A percentile compares a stretch with the other conserved stretches of the same genome.
phyloP scores from a whole-genome alignment of 768 basidiomycete genomes.

The Amylocystis lapponica region DNA sequence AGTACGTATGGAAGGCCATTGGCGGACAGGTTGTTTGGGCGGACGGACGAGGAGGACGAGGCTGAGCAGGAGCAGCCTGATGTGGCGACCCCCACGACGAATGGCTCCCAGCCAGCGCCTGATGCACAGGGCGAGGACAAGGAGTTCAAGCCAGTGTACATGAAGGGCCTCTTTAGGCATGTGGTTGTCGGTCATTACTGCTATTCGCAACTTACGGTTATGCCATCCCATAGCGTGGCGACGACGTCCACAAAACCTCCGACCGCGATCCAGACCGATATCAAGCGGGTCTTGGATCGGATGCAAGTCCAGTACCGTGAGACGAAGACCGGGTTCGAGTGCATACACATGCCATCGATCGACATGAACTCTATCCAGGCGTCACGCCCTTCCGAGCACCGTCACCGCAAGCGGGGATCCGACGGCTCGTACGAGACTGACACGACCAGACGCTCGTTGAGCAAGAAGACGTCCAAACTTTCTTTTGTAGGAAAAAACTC shows the following conservation, averaged over 20 bases:
- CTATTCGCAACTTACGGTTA: slow-evolving; percentile 1
- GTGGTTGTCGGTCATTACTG: slow-evolving; percentile 22
- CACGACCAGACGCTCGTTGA: slow-evolving; percentile 47
- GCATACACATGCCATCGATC: slow-evolving; percentile 92
- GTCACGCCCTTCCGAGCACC: slow-evolving; percentile 24
- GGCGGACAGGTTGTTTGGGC: slow-evolving; percentile 43
- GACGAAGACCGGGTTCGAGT: slow-evolving; percentile 89
- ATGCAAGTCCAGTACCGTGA: slow-evolving; percentile 95
- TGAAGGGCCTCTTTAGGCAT: slow-evolving; percentile 94
- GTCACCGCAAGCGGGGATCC: slow-evolving; percentile 41
- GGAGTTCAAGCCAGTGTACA: slow-evolving; percentile 89
- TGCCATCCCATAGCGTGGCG: slow-evolving; percentile 56
- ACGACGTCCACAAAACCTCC: slow-evolving; percentile 93
- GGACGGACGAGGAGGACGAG: slow-evolving; percentile 42
- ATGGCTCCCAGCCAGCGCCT: slow-evolving; percentile 33
- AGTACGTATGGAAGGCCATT: slow-evolving; percentile 22
- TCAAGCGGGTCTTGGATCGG: slow-evolving; percentile 80
- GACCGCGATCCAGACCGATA: slow-evolving; percentile 73
- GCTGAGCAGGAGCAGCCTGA: slow-evolving; percentile 36
- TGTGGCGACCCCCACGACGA: slow-evolving; percentile 30
- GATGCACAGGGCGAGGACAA: slow-evolving; percentile 44
- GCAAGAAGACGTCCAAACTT: slow-evolving; percentile 72
- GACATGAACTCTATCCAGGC: slow-evolving; percentile 72
- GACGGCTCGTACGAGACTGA: slow-evolving; percentile 48
- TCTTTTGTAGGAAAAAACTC: slow-evolving; percentile 66